phyloP scores from a whole-genome alignment of 1,139 yeast species.

The Diutina siamensis region DNA sequence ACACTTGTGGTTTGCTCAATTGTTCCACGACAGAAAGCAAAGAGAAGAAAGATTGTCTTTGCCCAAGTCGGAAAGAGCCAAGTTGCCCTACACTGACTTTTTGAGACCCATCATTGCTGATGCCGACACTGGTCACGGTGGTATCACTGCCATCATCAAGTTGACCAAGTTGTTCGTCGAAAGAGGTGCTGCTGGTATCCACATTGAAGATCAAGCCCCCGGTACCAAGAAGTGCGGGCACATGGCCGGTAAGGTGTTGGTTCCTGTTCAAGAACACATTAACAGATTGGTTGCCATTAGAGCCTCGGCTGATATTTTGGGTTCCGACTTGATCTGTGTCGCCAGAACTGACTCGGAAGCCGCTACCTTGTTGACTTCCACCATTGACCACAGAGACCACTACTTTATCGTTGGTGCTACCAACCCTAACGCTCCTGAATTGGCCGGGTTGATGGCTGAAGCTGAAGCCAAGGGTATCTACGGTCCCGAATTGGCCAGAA shows the following conservation, averaged over 20 bases:
- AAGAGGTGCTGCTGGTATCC: constrained; percentile 98
- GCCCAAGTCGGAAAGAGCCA: constrained; percentile 50
- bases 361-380: constrained; percentile 85
- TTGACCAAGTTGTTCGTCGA: constrained; percentile 93
- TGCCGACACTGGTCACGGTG: constrained; percentile 99
- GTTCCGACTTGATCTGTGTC: constrained; percentile 73
- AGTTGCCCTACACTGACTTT: constrained; percentile 61
- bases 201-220: constrained; percentile 97
- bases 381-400: constrained; percentile 92
- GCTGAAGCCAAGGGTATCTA: constrained; percentile 68
- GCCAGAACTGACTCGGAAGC: constrained; percentile 98
- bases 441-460: constrained; percentile 67
- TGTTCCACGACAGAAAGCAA: constrained; percentile 96
- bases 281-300: constrained; percentile 89
- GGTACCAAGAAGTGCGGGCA: constrained; percentile 98
- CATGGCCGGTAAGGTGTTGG: constrained; percentile 97
- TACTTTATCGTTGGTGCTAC: constrained; percentile 86
- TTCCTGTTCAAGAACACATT: constrained; percentile 95
- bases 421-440: constrained; percentile 65
- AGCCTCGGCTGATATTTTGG: constrained; percentile 91
- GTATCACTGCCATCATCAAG: constrained; percentile 90
- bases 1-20: constrained; percentile 92
- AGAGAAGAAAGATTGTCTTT: constrained; percentile 66
- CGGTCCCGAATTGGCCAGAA: constrained; percentile 57
- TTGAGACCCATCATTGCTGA: constrained; percentile 93